Conservation (phyloP, 2,329 filamentous ascomycete species). For the Monilinia laxa region DNA sequence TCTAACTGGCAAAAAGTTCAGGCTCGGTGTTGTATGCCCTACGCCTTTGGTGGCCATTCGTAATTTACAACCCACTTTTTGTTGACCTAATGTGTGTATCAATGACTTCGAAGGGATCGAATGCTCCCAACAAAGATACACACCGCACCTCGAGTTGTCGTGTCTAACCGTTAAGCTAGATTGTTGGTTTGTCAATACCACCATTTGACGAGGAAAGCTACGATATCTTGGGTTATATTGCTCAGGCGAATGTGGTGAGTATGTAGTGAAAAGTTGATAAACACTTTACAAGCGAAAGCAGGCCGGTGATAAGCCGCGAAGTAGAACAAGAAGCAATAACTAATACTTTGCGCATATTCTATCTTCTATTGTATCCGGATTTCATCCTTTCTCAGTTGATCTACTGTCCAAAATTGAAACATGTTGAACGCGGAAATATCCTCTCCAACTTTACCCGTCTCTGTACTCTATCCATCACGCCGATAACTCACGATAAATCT, state of each 20-base stretch:
- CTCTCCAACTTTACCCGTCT: background rate
- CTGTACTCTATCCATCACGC: conserved; percentile 8
- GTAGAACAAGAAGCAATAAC: background rate
- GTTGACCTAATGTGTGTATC: background rate
- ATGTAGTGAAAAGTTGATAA: background rate
- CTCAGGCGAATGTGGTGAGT: background rate
- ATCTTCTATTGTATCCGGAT: background rate
- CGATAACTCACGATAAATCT: conserved; percentile 28
- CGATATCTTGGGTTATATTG: background rate
- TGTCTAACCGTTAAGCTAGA: conserved; percentile 10
- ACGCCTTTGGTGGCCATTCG: background rate
- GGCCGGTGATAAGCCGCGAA: background rate
- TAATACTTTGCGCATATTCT: background rate
- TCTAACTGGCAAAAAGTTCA: background rate
- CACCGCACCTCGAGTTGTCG: conserved; percentile 12
- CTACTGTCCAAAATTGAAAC: background rate
- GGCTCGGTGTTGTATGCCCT: background rate
- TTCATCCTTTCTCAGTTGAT: background rate
- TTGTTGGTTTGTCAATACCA: conserved; percentile 13
- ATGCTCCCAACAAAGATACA: conserved; percentile 15
- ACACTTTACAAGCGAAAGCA: background rate
- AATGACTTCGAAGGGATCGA: conserved; percentile 15
- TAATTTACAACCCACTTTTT: background rate
- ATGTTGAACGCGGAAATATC: background rate
- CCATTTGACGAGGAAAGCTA: conserved; percentile 2